Evolutionary conservation across 208 protist genomes (phyloP).

Genomic region (Leishmania turanica): DNA sequence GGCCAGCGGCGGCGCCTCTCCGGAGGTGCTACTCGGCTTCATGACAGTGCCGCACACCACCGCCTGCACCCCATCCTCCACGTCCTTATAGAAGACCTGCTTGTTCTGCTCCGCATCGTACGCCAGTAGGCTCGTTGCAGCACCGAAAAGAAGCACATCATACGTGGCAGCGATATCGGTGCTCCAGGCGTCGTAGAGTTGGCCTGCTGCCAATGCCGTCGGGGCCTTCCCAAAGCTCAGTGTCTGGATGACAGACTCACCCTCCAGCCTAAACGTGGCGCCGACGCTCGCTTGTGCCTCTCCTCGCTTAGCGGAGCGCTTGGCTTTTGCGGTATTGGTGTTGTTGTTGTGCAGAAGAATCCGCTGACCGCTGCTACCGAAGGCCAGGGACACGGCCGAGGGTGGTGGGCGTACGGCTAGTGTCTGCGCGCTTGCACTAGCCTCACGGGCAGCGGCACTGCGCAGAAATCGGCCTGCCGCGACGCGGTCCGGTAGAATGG

Average conservation of each 20-base stretch:
- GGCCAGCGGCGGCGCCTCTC: slow-evolving; percentile 45
- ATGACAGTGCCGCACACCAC: slow-evolving; percentile 76
- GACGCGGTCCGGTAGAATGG: slow-evolving; percentile 58
- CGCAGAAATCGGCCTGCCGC: slow-evolving; percentile 70
- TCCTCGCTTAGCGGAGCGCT: slow-evolving; percentile 44
- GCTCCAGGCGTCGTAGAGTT: slow-evolving; percentile 29
- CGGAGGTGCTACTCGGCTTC: slow-evolving; percentile 7
- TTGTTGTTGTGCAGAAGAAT: slow-evolving; percentile 92
- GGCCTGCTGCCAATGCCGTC: slow-evolving; percentile 75
- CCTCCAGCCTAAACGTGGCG: slow-evolving; percentile 5
- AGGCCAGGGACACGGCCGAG: slow-evolving; percentile 57
- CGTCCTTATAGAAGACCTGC: slow-evolving; percentile 93
- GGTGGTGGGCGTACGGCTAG: slow-evolving; percentile 29
- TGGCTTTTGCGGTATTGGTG: slow-evolving; percentile 33
- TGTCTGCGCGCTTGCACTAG: not conserved
- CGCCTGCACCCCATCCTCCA: slow-evolving; percentile 91
- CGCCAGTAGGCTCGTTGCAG: slow-evolving; percentile 85
- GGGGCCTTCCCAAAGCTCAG: slow-evolving; percentile 91
- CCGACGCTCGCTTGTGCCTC: slow-evolving; percentile 23
- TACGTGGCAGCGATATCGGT: slow-evolving; percentile 21
- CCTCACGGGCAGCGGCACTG: slow-evolving; percentile 20
- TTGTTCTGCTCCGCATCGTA: slow-evolving; percentile 93
- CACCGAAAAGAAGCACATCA: slow-evolving; percentile 92
- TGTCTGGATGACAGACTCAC: slow-evolving; percentile 49
- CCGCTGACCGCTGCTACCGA: slow-evolving; percentile 69